Evolutionary conservation across 257 asterid species (phyloP).

Genomic region (Rehmannia glutinosa): DNA sequence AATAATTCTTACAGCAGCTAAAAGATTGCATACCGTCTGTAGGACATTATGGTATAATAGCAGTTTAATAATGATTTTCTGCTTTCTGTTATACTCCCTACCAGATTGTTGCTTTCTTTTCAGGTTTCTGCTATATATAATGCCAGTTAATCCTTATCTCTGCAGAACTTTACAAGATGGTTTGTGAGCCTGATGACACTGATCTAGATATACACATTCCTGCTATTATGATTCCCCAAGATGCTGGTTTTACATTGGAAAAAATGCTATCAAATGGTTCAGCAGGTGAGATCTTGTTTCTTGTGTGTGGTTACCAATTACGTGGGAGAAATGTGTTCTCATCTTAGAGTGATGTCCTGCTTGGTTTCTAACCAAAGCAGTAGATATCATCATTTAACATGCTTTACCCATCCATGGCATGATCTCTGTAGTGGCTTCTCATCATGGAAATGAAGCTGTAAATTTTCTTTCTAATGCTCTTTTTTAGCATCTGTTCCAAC

Average conservation of each 20-base stretch:
- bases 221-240: constrained; percentile 80
- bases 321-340: not conserved
- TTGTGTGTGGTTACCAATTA: not conserved
- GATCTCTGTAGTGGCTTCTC: not conserved
- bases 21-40: not conserved
- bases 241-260: constrained; percentile 71
- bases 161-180: constrained; percentile 97
- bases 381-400: not conserved
- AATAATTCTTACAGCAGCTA: too few relatives aligned
- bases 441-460: not conserved
- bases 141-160: constrained; percentile 8
- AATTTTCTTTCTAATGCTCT: not conserved
- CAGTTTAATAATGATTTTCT: not conserved
- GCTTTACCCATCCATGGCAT: not conserved
- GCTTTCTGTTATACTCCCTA: not conserved
- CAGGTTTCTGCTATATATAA: not conserved
- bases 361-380: not conserved
- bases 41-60: not conserved
- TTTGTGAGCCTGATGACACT: constrained; percentile 86
- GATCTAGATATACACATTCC: constrained; percentile 77
- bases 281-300: constrained; percentile 48
- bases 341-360: not conserved
- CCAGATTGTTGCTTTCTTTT: not conserved
- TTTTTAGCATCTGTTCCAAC: not conserved
- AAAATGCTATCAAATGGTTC: constrained; percentile 68